phyloP scores from a whole-genome alignment of 2,329 filamentous ascomycete genomes.

The Aspergillus neotritici region DNA sequence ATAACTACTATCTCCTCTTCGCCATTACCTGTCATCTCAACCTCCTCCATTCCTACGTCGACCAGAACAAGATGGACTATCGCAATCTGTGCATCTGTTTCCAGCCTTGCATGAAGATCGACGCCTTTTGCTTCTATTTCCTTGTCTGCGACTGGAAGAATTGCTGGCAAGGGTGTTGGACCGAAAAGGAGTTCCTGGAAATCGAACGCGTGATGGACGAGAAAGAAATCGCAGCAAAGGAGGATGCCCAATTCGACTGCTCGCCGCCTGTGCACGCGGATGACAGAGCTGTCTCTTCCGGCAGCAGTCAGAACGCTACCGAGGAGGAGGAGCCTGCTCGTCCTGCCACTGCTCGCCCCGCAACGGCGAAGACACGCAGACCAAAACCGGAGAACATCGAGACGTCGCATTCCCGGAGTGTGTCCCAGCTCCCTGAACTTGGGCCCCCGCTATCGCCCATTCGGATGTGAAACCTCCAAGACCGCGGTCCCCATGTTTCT shows the following conservation, averaged over 20 bases:
- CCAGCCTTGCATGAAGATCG: constrained; percentile 93
- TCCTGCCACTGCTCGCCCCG: constrained; percentile 20
- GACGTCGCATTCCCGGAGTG: constrained; percentile 29
- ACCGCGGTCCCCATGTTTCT: background rate
- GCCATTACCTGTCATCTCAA: constrained; percentile 96
- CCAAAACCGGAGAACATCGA: constrained; percentile 32
- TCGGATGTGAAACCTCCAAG: constrained; percentile 31
- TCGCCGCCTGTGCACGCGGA: constrained; percentile 31
- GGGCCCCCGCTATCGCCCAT: constrained; percentile 46
- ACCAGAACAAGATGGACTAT: constrained; percentile 98
- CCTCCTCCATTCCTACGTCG: constrained; percentile 80
- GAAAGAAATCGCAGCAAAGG: constrained; percentile 24
- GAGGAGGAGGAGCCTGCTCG: constrained; percentile 20
- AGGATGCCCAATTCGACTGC: constrained; percentile 15
- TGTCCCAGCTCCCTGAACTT: constrained; percentile 44
- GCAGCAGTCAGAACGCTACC: constrained; percentile 53
- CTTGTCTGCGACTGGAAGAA: constrained; percentile 92
- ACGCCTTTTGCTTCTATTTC: constrained; percentile 91
- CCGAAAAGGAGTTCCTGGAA: constrained; percentile 73
- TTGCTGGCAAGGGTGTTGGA: constrained; percentile 95
- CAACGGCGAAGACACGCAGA: constrained; percentile 27
- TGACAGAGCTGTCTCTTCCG: constrained; percentile 58
- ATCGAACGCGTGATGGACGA: constrained; percentile 42
- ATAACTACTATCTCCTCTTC: constrained; percentile 96
- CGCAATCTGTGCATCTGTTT: constrained; percentile 95